Evolutionary conservation across 805 yeast species (phyloP).

Genomic region (Hanseniaspora lindneri): DNA sequence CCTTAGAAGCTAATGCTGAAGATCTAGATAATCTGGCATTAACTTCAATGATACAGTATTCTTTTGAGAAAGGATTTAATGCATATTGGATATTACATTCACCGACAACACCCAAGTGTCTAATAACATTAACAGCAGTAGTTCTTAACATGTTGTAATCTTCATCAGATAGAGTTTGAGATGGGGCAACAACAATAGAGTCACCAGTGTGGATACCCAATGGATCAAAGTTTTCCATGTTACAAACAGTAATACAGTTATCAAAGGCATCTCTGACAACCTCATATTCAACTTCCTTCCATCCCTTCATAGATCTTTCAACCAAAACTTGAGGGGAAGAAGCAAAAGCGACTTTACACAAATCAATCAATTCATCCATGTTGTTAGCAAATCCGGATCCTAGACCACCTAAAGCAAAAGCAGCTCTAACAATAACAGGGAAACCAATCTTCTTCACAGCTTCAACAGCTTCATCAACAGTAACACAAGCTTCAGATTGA

Average conservation of each 20-base stretch:
- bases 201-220: slow-evolving; percentile 98
- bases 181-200: slow-evolving; percentile 97
- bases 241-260: slow-evolving; percentile 96
- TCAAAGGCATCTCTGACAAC: slow-evolving; percentile 94
- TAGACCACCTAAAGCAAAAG: slow-evolving; percentile 92
- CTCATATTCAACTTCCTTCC: slow-evolving; percentile 98
- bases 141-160: slow-evolving; percentile 96
- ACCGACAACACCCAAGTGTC: slow-evolving; percentile 97
- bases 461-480: slow-evolving; percentile 80
- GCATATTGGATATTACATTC: slow-evolving; percentile 98
- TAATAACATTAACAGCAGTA: slow-evolving; percentile 92
- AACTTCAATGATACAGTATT: slow-evolving; percentile 92
- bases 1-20: slow-evolving; percentile 95
- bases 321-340: slow-evolving; percentile 90
- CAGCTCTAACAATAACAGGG: slow-evolving; percentile 95
- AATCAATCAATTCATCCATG: slow-evolving; percentile 67
- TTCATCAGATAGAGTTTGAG: slow-evolving; percentile 92
- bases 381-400: slow-evolving; percentile 94
- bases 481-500: slow-evolving; percentile 88
- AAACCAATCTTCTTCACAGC: slow-evolving; percentile 85
- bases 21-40: slow-evolving; percentile 95
- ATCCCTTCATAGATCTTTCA: slow-evolving; percentile 93
- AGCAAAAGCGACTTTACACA: slow-evolving; percentile 80
- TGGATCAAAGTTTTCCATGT: slow-evolving; percentile 98
- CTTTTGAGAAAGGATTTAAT: slow-evolving; percentile 87